Conservation (phyloP, 2,329 filamentous ascomycete species). For the Aspergillus amoenus region DNA sequence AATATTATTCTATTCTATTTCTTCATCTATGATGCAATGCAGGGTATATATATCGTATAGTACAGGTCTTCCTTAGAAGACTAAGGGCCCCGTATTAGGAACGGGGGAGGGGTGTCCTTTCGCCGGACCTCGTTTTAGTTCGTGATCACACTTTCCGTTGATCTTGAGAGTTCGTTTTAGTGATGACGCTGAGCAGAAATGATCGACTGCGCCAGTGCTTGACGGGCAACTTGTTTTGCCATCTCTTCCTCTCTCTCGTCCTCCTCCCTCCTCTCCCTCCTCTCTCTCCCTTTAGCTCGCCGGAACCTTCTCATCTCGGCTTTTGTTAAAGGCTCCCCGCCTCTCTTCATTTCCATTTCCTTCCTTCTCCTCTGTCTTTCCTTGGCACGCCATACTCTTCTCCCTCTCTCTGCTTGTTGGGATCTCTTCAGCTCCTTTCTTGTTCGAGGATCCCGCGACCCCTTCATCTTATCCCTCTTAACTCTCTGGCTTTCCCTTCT, state of each 20-base stretch:
- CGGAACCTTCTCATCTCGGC: not conserved
- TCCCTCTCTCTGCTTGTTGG: too few relatives aligned
- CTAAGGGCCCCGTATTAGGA: not conserved
- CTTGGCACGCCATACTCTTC: too few relatives aligned
- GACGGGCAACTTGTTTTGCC: too few relatives aligned
- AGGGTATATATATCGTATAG: not conserved
- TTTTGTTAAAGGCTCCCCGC: not conserved
- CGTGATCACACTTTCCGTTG: not conserved
- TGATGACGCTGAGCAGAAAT: not conserved
- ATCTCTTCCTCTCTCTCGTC: not conserved
- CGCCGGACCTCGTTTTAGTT: not conserved
- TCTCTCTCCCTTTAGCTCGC: not conserved
- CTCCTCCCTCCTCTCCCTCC: not conserved
- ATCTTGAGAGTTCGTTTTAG: not conserved
- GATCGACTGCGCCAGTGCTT: too few relatives aligned
- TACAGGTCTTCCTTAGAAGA: conserved; percentile 3
- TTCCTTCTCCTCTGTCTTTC: too few relatives aligned
- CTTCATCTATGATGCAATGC: not conserved
- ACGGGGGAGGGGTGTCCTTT: not conserved
- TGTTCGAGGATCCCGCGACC: too few relatives aligned
- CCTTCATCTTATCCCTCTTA: too few relatives aligned
- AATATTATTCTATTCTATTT: not conserved
- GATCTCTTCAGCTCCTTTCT: too few relatives aligned
- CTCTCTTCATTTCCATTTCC: too few relatives aligned
- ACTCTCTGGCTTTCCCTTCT: too few relatives aligned